Conservation (phyloP, 148 eudicot species). For the Pharnaceum exiguum region DNA sequence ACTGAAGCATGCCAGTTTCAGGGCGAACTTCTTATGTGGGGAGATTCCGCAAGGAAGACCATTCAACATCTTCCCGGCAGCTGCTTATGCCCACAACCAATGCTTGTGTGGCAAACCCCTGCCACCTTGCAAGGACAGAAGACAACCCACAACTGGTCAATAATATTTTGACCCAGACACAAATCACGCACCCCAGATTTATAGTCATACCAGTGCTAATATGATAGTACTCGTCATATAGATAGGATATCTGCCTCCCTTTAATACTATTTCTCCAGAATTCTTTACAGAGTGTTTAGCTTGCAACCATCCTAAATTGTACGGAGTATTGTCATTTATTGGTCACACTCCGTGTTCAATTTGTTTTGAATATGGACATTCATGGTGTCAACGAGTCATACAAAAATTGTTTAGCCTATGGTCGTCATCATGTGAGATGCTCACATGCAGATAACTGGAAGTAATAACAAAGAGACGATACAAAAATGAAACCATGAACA, state of each 20-base stretch:
- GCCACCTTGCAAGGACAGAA: slow-evolving; percentile 43
- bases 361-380: too few relatives aligned
- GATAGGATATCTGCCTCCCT: not conserved
- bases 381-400: too few relatives aligned
- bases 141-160: slow-evolving; percentile 18
- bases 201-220: slow-evolving; percentile 3
- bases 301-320: slow-evolving; percentile 23
- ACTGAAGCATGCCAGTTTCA: slow-evolving; percentile 47
- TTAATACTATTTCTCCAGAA: slow-evolving; percentile 3
- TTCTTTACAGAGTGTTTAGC: slow-evolving; percentile 21
- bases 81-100: slow-evolving; percentile 58
- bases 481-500: too few relatives aligned
- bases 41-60: slow-evolving; percentile 55
- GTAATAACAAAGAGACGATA: too few relatives aligned
- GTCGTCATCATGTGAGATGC: too few relatives aligned
- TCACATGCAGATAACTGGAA: too few relatives aligned
- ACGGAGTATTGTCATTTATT: too few relatives aligned
- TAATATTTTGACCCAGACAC: slow-evolving; percentile 21
- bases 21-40: slow-evolving; percentile 53
- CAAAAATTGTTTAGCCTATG: too few relatives aligned
- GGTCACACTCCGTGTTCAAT: too few relatives aligned
- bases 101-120: slow-evolving; percentile 86
- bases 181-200: not conserved
- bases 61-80: slow-evolving; percentile 31
- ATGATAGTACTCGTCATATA: slow-evolving; percentile 17